phyloP scores from a whole-genome alignment of 352 stramenopile species.

The Salisapilia sapeloensis region DNA sequence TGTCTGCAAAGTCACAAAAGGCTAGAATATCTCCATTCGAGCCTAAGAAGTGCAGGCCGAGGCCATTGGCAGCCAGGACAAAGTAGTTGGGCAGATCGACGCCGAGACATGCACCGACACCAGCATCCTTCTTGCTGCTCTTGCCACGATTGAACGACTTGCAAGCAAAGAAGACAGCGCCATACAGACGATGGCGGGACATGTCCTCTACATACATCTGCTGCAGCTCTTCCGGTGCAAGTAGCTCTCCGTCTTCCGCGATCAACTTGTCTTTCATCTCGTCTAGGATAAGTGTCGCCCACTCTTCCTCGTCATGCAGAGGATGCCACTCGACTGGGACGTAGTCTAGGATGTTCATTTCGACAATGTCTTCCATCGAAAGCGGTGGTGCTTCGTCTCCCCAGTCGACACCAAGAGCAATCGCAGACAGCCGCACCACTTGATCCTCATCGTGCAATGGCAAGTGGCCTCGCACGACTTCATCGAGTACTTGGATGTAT shows the following conservation, averaged over 20 bases:
- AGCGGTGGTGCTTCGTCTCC: slow-evolving; percentile 25
- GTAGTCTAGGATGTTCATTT: slow-evolving; percentile 73
- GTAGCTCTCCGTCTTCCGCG: slow-evolving; percentile 16
- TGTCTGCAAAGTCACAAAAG: slow-evolving; percentile 48
- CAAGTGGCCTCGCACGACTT: slow-evolving; percentile 82
- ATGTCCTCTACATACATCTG: slow-evolving; percentile 75
- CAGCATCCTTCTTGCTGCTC: slow-evolving; percentile 6
- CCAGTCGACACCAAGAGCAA: slow-evolving; percentile 71
- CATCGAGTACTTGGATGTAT: slow-evolving; percentile 86
- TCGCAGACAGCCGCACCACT: slow-evolving; percentile 51
- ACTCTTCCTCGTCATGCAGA: slow-evolving; percentile 57
- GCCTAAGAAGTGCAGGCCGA: slow-evolving; percentile 84
- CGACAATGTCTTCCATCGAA: slow-evolving; percentile 35
- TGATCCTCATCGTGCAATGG: slow-evolving; percentile 62
- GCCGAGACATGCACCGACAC: slow-evolving; percentile 9
- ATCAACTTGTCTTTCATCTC: slow-evolving; percentile 32
- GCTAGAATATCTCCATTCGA: slow-evolving; percentile 39
- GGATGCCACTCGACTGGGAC: slow-evolving; percentile 61
- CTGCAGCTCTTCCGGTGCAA: slow-evolving; percentile 40
- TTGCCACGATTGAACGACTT: slow-evolving; percentile 23
- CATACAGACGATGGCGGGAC: slow-evolving; percentile 68
- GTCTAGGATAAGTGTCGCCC: slow-evolving; percentile 56
- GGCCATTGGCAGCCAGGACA: slow-evolving; percentile 77
- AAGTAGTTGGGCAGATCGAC: slow-evolving; percentile 73
- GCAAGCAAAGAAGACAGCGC: slow-evolving; percentile 77